Evolutionary conservation across 495 filamentous ascomycete genomes (phyloP), one percentile per base, ranked within the genome.

Genomic region (Hypoxylon intermedium): DNA sequence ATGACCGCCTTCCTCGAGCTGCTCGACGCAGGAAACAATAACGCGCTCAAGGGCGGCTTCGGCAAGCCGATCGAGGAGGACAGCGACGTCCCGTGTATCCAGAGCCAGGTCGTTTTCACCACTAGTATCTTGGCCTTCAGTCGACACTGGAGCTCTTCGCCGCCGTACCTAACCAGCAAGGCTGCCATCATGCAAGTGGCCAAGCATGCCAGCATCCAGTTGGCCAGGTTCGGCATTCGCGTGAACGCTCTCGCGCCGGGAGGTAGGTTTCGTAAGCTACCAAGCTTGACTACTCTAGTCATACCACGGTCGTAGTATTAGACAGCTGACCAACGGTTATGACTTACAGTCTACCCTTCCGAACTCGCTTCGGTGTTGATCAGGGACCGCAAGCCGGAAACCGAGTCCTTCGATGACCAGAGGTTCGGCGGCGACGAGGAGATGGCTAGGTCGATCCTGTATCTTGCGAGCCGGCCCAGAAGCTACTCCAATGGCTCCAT

Each of bases 11-110:
- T 87, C 58, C 60, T 87, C 26, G 75, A 76, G 1, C 69, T 87
- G 9, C 79, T 87, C 0, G 83, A 87, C n/a, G 76, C 74, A 6
- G 86, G 85, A 5, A 89, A 89, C 67, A 77, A 80, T 70, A 76
- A 82, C 49, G 68, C 79, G 6, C 36, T 74, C 6, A 49, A 56
- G 5, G 64, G 62, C 0, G 74, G 73, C 2, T 74, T 76, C 18
- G 74, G 73, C 5, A 46, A 34, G 6, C 69, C 72, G 0, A 2
- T 34, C 0, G 53, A 19, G 12, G 23, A 23, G 5, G 67, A 63
- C 3, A 63, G 68, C 31, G 41, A 58, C 9, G 70, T 76, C 1
- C 76, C 73, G 3, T 71, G 78, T 33, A 61, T 84, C 11, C 66
- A 75, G 31, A 82, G 82, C 33, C 85, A 87, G 68, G 75, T 86